Evolutionary conservation across 1,139 yeast genomes (phyloP), one percentile per base, ranked within the genome.

Genomic region (Saccharomycopsis crataegensis): DNA sequence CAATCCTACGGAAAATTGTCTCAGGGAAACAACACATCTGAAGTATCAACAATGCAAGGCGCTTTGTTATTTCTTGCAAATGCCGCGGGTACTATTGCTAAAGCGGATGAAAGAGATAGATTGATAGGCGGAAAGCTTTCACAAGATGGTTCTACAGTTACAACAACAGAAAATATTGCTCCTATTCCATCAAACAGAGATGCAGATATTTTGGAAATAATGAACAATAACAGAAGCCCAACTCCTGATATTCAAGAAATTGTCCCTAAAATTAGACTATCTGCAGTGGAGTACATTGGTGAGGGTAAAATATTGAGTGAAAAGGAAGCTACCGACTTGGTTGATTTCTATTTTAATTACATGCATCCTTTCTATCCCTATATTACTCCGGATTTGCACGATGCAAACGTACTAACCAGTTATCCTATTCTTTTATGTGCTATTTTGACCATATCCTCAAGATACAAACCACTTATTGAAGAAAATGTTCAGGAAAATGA

Each of bases 351-450:
- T 66, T 88, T 88, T 65, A 69, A 80, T 8, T 80, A 89, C 3
- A 78, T 91, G 82, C 95, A 88, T 65, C 96, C 96, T 1, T 91
- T 82, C 65, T 90, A 86, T 68, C 97, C 97, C 0, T 87, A 83
- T 63, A 77, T 91, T 41, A 96, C 96, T 1, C 72, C 76, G 40
- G 87, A 83, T 59, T 66, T 90, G 47, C 93, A 84, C 56, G 75
- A 80, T 51, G 79, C 88, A 0, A 78, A 79, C 50, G 79, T 77
- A 7, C 69, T 91, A 45, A 82, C 90, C 0, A 84, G 84, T 6
- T 86, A 86, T 67, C 96, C 96, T 0, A 81, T 90, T 58, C 71
- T 90, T 47, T 68, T 90, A 36, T 86, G 94, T 64, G 84, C 96
- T 1, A 82, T 90, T 8, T 70, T 90, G 48, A 86, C 96, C 0